Base-by-base conservation (phyloP, 306 rosid genomes). In the Cicer judaicum region DNA sequence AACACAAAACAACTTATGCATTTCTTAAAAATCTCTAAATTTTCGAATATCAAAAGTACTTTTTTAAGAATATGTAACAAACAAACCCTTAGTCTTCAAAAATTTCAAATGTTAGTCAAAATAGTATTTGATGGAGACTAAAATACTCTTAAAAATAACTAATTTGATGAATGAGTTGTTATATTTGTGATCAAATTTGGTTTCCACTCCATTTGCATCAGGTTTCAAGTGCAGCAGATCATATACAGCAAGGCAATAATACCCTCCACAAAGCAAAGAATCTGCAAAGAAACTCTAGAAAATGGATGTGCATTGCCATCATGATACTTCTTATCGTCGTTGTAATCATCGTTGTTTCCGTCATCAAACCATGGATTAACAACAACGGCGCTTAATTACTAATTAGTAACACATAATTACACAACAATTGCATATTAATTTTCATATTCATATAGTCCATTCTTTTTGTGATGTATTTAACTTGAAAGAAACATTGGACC, bases 181-280 rank as follows among this genome's bases (percentile, higher is more conserved):
- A 62, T 72, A 16, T 74, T 79, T 6, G 34, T 56, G 38, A 21
- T 48, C 5, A 13, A 53, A 46, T 46, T 53, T 50, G 24, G 44
- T 59, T 48, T 65, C 7, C 50, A 29, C 41, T 59, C 13, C 29
- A 24, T 24, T 48, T 75, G 19, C 39, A 44, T 53, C 83, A 90
- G 98, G 98, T 94, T 60, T 86, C 96, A 24, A 87, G 88, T 80
- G 97, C 98, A 9, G 98, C 91, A 36, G 98, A 94, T 78, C 98
- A 94, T 46, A 96, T 94, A 74, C 94, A 91, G 50, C 94, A 88
- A 56, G 97, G 98, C 12, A 94, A 90, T 46, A 88, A 70, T 10
- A 88, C 91, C 50, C 95, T 94, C 64, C 82, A 67, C 42, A 89
- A 80, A 77, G 98, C 97, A 13, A 94, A 94, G 87, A 85, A 77